Conservation (phyloP, 2,329 filamentous ascomycete species). For the Ophiostoma sp. region DNA sequence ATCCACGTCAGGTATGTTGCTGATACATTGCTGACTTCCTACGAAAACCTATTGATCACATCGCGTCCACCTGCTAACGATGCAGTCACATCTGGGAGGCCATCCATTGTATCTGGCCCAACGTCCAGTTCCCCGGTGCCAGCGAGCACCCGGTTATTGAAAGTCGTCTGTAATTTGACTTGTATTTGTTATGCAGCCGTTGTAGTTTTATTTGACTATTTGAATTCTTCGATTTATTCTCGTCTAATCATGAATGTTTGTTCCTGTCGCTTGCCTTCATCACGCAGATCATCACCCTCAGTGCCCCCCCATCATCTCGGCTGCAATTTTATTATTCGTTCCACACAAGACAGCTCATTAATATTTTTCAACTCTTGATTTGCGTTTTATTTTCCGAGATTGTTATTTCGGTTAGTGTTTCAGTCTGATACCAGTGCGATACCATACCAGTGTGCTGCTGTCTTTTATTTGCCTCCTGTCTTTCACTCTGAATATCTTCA, state of each 20-base stretch:
- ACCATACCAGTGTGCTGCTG: neutral
- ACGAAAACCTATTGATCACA: slow-evolving; percentile 23
- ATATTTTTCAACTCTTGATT: neutral
- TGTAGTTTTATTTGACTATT: neutral
- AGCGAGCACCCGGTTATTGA: slow-evolving; percentile 63
- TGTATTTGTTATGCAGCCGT: slow-evolving; percentile 12
- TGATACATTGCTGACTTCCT: neutral
- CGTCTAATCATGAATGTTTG: neutral
- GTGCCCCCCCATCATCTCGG: neutral
- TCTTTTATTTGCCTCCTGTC: neutral
- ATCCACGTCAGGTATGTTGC: slow-evolving; percentile 69
- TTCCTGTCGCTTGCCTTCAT: neutral
- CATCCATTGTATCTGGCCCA: slow-evolving; percentile 85
- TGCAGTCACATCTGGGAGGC: slow-evolving; percentile 88
- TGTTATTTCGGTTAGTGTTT: slow-evolving; percentile 12
- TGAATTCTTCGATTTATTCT: neutral
- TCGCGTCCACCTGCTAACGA: slow-evolving; percentile 10
- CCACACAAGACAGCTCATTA: neutral
- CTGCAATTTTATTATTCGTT: slow-evolving; percentile 11
- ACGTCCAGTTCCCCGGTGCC: slow-evolving; percentile 75
- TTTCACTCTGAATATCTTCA: too few species aligned
- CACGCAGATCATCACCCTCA: neutral
- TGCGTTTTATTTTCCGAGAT: slow-evolving; percentile 1
- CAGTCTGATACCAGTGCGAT: neutral
- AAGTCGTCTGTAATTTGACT: slow-evolving; percentile 61